Percentiles rank a stretch among this genome's conserved stretches.
Evolutionary conservation across 1,284 basidiomycete genomes (phyloP).

Genomic region (Trametes polyzona): DNA sequence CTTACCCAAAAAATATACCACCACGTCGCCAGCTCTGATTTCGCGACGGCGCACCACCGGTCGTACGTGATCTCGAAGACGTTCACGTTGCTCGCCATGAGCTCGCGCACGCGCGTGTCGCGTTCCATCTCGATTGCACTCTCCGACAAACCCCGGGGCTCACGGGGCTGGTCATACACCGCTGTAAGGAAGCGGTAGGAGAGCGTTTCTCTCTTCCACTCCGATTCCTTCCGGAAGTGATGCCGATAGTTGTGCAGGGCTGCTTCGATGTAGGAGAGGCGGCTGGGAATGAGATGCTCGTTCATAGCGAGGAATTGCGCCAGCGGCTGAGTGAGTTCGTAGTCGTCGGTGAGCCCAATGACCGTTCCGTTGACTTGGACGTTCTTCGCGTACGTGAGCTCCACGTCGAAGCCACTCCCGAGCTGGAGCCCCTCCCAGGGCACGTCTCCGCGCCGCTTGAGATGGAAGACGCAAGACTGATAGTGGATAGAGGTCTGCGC

Average conservation of each 20-base stretch:
- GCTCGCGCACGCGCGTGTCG: constrained; percentile 57
- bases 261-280: constrained; percentile 51
- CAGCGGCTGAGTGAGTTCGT: constrained; percentile 63
- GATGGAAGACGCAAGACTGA: constrained; percentile 53
- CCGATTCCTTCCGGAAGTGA: constrained; percentile 53
- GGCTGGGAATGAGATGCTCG: constrained; percentile 50
- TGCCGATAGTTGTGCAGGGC: constrained; percentile 59
- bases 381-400: constrained; percentile 59
- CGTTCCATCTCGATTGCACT: constrained; percentile 53
- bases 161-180: constrained; percentile 61
- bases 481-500: constrained; percentile 55
- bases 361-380: constrained; percentile 55
- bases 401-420: constrained; percentile 73
- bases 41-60: constrained; percentile 57
- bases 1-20: constrained; percentile 85
- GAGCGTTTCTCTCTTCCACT: constrained; percentile 58
- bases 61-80: constrained; percentile 62
- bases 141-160: constrained; percentile 48
- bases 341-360: constrained; percentile 73
- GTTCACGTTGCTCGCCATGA: constrained; percentile 54
- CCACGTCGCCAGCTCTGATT: constrained; percentile 64
- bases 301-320: constrained; percentile 73
- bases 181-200: constrained; percentile 71
- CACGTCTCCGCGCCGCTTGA: constrained; percentile 61
- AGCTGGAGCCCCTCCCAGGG: constrained; percentile 62